Evolutionary conservation across 495 filamentous ascomycete species (phyloP).

Genomic region (Usnea hakonensis): DNA sequence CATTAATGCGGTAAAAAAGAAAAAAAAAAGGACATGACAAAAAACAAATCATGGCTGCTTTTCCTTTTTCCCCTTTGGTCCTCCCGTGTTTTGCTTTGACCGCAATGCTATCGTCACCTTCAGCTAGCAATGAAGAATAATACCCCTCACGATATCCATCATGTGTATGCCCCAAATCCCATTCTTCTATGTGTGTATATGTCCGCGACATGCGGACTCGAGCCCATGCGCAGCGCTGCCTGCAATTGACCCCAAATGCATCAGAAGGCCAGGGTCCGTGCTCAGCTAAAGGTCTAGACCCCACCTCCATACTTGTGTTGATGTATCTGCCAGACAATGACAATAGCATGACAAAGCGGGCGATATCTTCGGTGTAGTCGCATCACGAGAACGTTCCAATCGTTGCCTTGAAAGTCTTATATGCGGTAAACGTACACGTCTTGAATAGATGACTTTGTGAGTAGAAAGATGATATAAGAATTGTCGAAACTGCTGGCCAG

Average conservation of each 20-base stretch:
- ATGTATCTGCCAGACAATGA: neutral
- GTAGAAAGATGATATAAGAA: conserved; percentile 2
- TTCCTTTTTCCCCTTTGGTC: too few relatives aligned
- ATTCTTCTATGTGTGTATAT: conserved; percentile 8
- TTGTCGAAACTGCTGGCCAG: conserved; percentile 2
- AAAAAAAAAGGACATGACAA: too few relatives aligned
- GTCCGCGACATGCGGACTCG: conserved; percentile 6
- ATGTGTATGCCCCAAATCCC: conserved; percentile 11
- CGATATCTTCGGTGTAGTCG: neutral
- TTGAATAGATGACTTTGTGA: conserved; percentile 10
- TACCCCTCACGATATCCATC: too few relatives aligned
- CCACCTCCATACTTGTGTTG: neutral
- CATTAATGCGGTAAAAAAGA: too few relatives aligned
- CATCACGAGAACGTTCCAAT: conserved; percentile 1
- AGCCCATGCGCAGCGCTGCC: neutral
- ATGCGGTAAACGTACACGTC: conserved; percentile 10
- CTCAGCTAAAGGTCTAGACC: neutral
- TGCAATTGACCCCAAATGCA: neutral
- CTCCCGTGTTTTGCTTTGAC: neutral
- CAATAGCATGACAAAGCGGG: neutral
- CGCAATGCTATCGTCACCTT: neutral
- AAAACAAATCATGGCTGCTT: too few relatives aligned
- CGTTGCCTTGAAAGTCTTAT: conserved; percentile 12
- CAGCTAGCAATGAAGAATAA: neutral
- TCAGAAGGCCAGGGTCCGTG: neutral